Evolutionary conservation across 345 rosid species (phyloP).

Genomic region (Triadica sebifera): DNA sequence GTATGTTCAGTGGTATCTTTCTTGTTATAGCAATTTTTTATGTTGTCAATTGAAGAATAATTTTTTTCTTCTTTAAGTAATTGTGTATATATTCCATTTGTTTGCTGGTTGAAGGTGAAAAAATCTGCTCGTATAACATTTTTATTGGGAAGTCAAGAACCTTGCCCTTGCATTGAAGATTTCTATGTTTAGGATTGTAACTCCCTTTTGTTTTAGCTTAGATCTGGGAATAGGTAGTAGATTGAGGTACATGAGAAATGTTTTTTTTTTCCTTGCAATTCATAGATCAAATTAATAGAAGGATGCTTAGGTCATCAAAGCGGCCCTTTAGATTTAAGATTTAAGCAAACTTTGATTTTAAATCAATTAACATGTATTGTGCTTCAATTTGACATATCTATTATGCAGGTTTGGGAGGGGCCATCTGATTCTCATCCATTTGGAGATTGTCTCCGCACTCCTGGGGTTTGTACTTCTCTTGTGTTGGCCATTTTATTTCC

Average conservation of each 20-base stretch:
- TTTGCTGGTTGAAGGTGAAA: not conserved
- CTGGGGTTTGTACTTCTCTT: conserved; percentile 59
- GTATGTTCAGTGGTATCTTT: not conserved
- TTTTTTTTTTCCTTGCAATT: not conserved
- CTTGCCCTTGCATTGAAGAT: not conserved
- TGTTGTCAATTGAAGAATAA: no score
- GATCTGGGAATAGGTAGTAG: not conserved
- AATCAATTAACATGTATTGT: not conserved
- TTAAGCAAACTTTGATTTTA: not conserved
- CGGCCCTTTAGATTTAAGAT: not conserved
- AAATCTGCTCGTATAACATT: not conserved
- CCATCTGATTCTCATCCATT: conserved; percentile 45
- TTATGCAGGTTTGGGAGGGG: conserved; percentile 56
- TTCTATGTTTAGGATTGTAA: not conserved
- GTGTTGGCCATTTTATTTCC: not conserved
- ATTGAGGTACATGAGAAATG: not conserved
- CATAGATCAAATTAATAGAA: not conserved
- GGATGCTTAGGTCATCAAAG: conserved; percentile 1
- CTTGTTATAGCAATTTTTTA: not conserved
- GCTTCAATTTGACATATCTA: conserved; percentile 7
- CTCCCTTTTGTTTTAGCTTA: not conserved
- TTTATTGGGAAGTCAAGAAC: not conserved
- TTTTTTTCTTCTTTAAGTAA: no score
- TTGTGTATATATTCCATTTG: not conserved
- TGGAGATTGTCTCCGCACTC: conserved; percentile 63